A percentile compares a stretch with the other conserved stretches of the same genome.
Conservation (phyloP, 2,329 filamentous ascomycete species). For the Westerdykella sp. region DNA sequence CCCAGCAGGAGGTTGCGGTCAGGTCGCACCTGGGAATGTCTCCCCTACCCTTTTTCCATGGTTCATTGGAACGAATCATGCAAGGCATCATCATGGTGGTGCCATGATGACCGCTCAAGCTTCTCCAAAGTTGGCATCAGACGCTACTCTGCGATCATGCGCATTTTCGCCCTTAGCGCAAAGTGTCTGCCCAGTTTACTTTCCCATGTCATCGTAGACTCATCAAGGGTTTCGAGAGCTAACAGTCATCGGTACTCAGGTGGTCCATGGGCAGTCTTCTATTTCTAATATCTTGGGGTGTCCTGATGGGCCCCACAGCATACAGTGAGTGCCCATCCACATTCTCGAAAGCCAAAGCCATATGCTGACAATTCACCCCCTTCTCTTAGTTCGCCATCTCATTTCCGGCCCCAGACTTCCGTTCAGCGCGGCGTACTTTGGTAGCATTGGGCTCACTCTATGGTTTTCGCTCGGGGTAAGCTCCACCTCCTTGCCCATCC, state of each 20-base stretch:
- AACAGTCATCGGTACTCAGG: constrained; percentile 49
- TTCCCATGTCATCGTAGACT: constrained; percentile 18
- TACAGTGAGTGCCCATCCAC: constrained; percentile 50
- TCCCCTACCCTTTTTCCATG: too few relatives aligned
- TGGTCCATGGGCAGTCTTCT: constrained; percentile 91
- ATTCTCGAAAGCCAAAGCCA: constrained; percentile 3
- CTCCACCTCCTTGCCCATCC: constrained; percentile 26
- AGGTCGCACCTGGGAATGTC: too few relatives aligned
- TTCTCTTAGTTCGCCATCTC: constrained; percentile 60
- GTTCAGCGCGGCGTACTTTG: constrained; percentile 92
- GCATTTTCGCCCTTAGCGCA: constrained; percentile 35
- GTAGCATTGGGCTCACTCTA: constrained; percentile 80
- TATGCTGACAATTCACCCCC: constrained; percentile 7
- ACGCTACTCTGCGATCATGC: constrained; percentile 37
- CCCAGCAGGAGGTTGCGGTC: too few relatives aligned
- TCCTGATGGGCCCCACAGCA: constrained; percentile 82
- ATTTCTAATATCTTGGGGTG: constrained; percentile 87
- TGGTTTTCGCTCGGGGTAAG: constrained; percentile 90
- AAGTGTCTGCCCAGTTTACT: constrained; percentile 25
- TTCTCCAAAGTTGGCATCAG: constrained; percentile 30
- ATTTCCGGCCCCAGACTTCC: constrained; percentile 78
- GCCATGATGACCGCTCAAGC: constrained; percentile 30
- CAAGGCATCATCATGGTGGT: too few relatives aligned
- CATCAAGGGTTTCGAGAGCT: constrained; percentile 26
- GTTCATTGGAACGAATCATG: too few relatives aligned